Percentiles rank a stretch among this genome's conserved stretches.
These are phyloP conservation scores for Tetrastigma voinierianum DNA, from an alignment of 164 flowering plant species.

Conservation along the genomic window DNA sequence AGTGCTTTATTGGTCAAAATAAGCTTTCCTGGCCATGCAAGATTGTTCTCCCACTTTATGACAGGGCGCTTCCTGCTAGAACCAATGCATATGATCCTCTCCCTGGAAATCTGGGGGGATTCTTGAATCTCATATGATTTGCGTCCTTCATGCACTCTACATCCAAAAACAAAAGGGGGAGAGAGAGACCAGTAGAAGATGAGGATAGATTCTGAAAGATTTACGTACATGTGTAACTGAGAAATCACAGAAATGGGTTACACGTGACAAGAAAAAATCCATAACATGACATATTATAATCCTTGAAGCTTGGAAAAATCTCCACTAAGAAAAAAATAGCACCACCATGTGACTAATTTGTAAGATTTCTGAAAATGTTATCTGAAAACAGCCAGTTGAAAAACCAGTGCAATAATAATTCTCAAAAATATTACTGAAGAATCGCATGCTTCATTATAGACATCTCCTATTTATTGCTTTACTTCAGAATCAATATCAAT, in stretches of 20 bases:
- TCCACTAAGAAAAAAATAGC: too few species aligned
- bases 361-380: too few species aligned
- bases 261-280: too few species aligned
- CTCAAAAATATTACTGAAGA: too few species aligned
- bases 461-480: too few species aligned
- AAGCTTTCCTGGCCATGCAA: conserved; percentile 94
- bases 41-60: conserved; percentile 86
- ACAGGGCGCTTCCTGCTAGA: conserved; percentile 84
- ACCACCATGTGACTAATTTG: too few species aligned
- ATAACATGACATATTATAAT: too few species aligned
- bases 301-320: too few species aligned
- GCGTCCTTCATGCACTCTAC: conserved; percentile 82
- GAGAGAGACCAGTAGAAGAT: conserved; percentile 7
- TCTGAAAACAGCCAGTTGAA: too few species aligned
- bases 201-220: not conserved
- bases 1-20: conserved; percentile 83
- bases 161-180: conserved; percentile 13
- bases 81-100: conserved; percentile 70
- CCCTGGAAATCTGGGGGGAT: conserved; percentile 31
- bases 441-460: too few species aligned
- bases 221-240: not conserved
- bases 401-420: too few species aligned
- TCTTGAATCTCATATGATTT: conserved; percentile 55
- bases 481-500: too few species aligned
- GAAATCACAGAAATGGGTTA: not conserved